Evolutionary conservation across 345 rosid genomes (phyloP).

Genomic region (Bretschneidera sinensis): DNA sequence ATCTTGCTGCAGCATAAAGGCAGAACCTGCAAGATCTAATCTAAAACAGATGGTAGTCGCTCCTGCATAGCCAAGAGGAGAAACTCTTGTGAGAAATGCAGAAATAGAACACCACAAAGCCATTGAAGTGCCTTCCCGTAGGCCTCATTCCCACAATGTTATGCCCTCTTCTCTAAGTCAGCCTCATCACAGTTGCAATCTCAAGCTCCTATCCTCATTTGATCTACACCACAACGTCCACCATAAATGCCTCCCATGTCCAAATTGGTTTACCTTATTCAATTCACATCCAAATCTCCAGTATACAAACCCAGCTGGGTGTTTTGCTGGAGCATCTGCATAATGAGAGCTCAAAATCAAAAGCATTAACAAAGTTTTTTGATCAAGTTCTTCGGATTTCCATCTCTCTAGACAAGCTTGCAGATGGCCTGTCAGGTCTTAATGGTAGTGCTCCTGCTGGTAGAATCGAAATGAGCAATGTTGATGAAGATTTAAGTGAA

Average conservation of each 20-base stretch:
- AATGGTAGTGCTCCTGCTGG: constrained; percentile 10
- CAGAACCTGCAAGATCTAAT: too few relatives aligned
- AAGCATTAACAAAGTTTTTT: constrained; percentile 27
- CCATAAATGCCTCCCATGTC: constrained; percentile 2
- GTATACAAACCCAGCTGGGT: constrained; percentile 37
- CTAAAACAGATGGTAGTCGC: background rate
- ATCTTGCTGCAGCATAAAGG: too few relatives aligned
- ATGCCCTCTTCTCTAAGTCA: constrained; percentile 25
- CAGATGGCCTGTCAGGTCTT: constrained; percentile 19
- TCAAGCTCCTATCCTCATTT: constrained; percentile 24
- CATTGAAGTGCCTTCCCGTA: constrained; percentile 27
- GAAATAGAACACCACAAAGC: constrained; percentile 25
- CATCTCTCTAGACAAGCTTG: constrained; percentile 42
- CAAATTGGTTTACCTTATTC: constrained; percentile 16
- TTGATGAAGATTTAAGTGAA: constrained; percentile 30
- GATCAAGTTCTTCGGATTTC: constrained; percentile 45
- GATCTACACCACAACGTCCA: constrained; percentile 14
- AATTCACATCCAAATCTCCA: constrained; percentile 28
- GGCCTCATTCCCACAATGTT: constrained; percentile 20
- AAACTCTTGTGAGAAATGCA: constrained; percentile 35
- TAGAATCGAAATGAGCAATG: constrained; percentile 20
- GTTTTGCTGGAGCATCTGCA: constrained; percentile 38
- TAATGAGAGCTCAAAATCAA: constrained; percentile 19
- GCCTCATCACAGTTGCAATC: constrained; percentile 24
- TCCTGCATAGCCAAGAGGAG: background rate